Evolutionary conservation across 192 early-diverging fungal species (phyloP), one percentile per base, ranked within the genome.

Genomic region (Linnemannia elongata): DNA sequence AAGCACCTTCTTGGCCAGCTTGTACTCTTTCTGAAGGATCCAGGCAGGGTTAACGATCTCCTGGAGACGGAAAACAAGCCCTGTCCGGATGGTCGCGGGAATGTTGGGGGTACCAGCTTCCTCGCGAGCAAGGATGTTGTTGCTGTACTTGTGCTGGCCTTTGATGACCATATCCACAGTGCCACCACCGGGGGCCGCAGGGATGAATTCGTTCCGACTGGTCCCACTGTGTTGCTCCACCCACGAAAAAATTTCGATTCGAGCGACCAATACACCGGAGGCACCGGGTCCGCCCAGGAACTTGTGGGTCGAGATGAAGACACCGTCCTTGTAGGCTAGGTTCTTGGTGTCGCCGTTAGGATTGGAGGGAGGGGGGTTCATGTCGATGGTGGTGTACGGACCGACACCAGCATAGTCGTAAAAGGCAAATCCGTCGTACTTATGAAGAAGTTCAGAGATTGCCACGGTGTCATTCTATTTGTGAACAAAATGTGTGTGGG

Each of bases 41-140:
- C 69, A 77, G 9, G 2, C 45, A 2, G 84, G 84, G 33, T 68
- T 36, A 54, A 74, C 49, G 45, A 83, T 86, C 69, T 85, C 76
- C 60, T 91, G 89, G 27, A 91, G 63, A 7, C 44, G 71, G 27
- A 91, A 91, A 24, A 82, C 89, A 15, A 90, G 76, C 13, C 89
- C 89, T 5, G 83, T 83, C 0, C 90, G 83, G 66, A 90, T 91
- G 9, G 88, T 78, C 8, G 77, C 90, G 20, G 89, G 36, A 35
- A 91, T 89, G 47, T 87, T 83, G 20, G 90, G 89, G 2, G 90
- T 90, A 0, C 90, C 90, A 17, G 90, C 89, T 54, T 91, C 90
- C 39, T 90, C 89, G 12, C 89, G 77, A 9, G 80, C 77, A 17
- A 80, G 17, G 0, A 79, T 52, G 27, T 81, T 76, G 42, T 76